Percentiles rank a stretch among this genome's conserved stretches.
These are phyloP conservation scores for Plasmopara muralis DNA, from an alignment of 352 stramenopile species.

Conservation along the genomic window DNA sequence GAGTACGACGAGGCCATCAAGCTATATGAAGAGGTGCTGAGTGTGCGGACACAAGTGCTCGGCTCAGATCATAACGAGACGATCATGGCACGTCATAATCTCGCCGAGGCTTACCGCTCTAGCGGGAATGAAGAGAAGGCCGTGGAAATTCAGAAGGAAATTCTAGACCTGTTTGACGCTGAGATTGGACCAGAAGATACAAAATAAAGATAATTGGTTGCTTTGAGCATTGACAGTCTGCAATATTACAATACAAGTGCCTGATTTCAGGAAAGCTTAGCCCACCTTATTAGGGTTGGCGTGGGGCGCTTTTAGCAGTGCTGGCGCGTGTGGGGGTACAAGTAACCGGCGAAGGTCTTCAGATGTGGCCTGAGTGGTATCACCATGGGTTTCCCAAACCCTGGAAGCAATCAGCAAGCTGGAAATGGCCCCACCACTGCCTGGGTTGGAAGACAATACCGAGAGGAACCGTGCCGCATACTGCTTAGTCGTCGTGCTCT, in stretches of 20 bases:
- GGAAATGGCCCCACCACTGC: conserved; percentile 74
- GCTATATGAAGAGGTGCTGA: conserved; percentile 64
- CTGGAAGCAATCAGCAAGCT: conserved; percentile 71
- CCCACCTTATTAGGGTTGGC: conserved; percentile 85
- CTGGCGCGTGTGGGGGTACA: conserved; percentile 59
- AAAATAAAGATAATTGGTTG: conserved; percentile 11
- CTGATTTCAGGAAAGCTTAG: conserved; percentile 22
- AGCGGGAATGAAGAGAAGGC: conserved; percentile 74
- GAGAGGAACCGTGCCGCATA: conserved; percentile 79
- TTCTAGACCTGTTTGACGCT: conserved; percentile 66
- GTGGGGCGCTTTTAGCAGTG: conserved; percentile 71
- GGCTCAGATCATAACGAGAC: conserved; percentile 67
- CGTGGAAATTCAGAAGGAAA: conserved; percentile 69
- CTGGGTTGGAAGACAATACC: conserved; percentile 76
- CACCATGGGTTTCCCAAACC: conserved; percentile 78
- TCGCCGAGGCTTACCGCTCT: conserved; percentile 69
- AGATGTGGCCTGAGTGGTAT: conserved; percentile 71
- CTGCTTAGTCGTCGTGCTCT: conserved; percentile 76
- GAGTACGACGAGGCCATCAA: conserved; percentile 60
- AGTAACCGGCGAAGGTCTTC: conserved; percentile 76
- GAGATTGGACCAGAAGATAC: conserved; percentile 27
- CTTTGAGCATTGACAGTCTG: not conserved
- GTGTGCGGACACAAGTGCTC: conserved; percentile 52
- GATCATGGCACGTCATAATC: conserved; percentile 79
- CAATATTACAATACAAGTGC: not conserved